Percentiles rank a stretch among this genome's conserved stretches.
Evolutionary conservation across 345 rosid species (phyloP).

Genomic region (Ceriops tagal): DNA sequence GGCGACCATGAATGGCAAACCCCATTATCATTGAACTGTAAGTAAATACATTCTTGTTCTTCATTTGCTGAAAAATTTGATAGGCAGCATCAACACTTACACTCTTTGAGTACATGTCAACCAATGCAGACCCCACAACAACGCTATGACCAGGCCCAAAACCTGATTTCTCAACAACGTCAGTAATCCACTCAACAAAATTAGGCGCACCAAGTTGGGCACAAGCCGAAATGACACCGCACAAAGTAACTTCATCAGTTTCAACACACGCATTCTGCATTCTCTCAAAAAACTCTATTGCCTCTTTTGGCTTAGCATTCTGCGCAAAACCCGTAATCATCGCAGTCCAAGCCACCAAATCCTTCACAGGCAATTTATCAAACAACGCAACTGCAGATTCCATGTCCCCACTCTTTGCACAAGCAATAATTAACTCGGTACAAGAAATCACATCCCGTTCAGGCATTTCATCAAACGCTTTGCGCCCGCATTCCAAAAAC

Average conservation of each 20-base stretch:
- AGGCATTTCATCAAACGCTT: slow-evolving; percentile 74
- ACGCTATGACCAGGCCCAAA: slow-evolving; percentile 37
- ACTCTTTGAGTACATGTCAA: slow-evolving; percentile 84
- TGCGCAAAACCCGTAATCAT: slow-evolving; percentile 72
- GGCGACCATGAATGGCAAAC: slow-evolving; percentile 68
- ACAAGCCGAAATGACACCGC: slow-evolving; percentile 73
- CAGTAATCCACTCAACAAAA: slow-evolving; percentile 46
- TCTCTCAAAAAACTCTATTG: slow-evolving; percentile 48
- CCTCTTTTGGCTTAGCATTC: slow-evolving; percentile 73
- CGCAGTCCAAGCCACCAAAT: slow-evolving; percentile 69
- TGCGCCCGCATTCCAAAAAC: slow-evolving; percentile 45
- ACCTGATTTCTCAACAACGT: slow-evolving; percentile 39
- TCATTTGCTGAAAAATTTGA: slow-evolving; percentile 50
- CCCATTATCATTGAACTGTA: slow-evolving; percentile 87
- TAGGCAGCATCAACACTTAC: slow-evolving; percentile 64
- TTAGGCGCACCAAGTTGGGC: slow-evolving; percentile 65
- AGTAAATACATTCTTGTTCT: slow-evolving; percentile 59
- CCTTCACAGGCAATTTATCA: slow-evolving; percentile 47
- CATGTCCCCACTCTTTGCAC: slow-evolving; percentile 53
- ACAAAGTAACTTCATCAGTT: slow-evolving; percentile 52
- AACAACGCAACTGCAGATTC: slow-evolving; percentile 46
- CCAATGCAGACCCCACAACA: slow-evolving; percentile 68
- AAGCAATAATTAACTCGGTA: slow-evolving; percentile 56
- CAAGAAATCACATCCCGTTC: slow-evolving; percentile 57
- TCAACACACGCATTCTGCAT: slow-evolving; percentile 52